Percentiles rank a stretch among this genome's conserved stretches.
phyloP scores from a whole-genome alignment of 2,329 filamentous ascomycete species.

The Emmonsia crescens region DNA sequence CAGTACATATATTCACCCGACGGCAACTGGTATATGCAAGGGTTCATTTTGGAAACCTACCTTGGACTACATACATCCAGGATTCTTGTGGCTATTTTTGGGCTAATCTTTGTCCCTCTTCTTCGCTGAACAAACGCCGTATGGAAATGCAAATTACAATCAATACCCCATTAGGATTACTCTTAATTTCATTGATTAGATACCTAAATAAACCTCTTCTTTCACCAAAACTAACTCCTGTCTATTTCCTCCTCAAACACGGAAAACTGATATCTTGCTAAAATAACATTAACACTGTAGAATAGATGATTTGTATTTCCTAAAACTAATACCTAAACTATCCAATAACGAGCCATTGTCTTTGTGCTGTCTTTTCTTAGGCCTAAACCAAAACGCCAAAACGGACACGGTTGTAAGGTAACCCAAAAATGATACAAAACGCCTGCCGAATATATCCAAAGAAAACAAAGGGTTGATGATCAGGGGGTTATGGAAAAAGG shows the following conservation, averaged over 20 bases:
- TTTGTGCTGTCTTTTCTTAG: too few relatives aligned
- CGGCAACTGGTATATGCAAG: not conserved
- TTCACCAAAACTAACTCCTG: not conserved
- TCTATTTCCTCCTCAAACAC: not conserved
- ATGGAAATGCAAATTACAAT: not conserved
- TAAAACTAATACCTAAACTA: not conserved
- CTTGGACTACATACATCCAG: not conserved
- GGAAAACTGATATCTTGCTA: not conserved
- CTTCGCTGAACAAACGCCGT: not conserved
- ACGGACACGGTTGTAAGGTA: not conserved
- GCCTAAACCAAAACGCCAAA: not conserved
- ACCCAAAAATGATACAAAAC: not conserved
- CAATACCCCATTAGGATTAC: not conserved
- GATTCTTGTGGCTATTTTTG: not conserved
- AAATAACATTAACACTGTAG: not conserved
- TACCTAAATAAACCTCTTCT: not conserved
- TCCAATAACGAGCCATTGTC: not conserved
- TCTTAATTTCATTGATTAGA: not conserved
- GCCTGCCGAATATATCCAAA: not conserved
- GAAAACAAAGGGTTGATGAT: not conserved
- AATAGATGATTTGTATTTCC: constrained; percentile 11
- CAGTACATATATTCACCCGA: not conserved
- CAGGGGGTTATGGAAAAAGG: not conserved
- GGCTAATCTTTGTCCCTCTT: not conserved
- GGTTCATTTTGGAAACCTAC: not conserved